phyloP scores from a whole-genome alignment of 805 yeast species.

The Saccharomycopsis selenospora region DNA sequence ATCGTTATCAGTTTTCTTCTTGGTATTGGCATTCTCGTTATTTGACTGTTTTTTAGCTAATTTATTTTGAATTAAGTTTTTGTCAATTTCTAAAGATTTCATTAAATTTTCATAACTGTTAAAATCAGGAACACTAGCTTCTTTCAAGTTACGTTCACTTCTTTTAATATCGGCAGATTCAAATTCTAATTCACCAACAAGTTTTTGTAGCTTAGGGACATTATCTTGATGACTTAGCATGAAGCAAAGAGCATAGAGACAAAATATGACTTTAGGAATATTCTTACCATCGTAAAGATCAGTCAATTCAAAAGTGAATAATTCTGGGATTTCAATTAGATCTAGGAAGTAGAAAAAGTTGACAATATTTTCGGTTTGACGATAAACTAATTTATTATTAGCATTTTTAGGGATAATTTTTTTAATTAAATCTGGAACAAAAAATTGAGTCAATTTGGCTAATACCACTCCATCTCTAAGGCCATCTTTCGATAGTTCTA shows the following conservation, averaged over 20 bases:
- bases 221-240: slow-evolving; percentile 50
- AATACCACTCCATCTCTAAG: slow-evolving; percentile 78
- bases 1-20: background rate
- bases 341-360: slow-evolving; percentile 66
- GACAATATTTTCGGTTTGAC: slow-evolving; percentile 89
- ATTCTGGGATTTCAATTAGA: slow-evolving; percentile 70
- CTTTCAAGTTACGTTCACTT: slow-evolving; percentile 59
- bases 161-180: slow-evolving; percentile 57
- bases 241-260: slow-evolving; percentile 81
- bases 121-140: slow-evolving; percentile 73
- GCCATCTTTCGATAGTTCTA: slow-evolving; percentile 50
- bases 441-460: slow-evolving; percentile 67
- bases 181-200: slow-evolving; percentile 58
- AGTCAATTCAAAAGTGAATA: slow-evolving; percentile 84
- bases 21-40: background rate
- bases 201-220: slow-evolving; percentile 53
- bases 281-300: slow-evolving; percentile 90
- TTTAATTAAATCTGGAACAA: slow-evolving; percentile 59
- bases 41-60: background rate
- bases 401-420: slow-evolving; percentile 48
- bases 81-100: slow-evolving; percentile 13
- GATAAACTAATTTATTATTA: slow-evolving; percentile 56
- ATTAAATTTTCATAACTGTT: slow-evolving; percentile 27
- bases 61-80: background rate
- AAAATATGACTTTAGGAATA: slow-evolving; percentile 88